These are phyloP conservation scores for Moringa oleifera DNA, from an alignment of 345 rosid genomes.

Conservation along the genomic window DNA sequence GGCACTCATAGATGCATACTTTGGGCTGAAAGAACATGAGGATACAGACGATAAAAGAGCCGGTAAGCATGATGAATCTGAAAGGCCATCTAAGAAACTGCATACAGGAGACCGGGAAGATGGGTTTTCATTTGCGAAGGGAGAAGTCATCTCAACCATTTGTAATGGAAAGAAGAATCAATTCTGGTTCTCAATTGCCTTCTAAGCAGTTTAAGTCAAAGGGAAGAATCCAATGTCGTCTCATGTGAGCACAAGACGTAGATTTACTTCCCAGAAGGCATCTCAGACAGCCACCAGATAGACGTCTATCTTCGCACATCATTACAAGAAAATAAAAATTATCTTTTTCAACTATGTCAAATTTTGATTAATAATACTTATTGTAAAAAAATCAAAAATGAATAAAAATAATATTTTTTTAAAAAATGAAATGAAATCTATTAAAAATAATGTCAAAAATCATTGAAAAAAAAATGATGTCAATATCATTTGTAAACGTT, in stretches of 20 bases:
- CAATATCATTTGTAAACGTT: too few relatives aligned
- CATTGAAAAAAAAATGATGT: too few relatives aligned
- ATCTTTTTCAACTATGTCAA: too few relatives aligned
- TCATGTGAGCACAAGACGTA: not conserved
- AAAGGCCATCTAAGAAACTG: constrained; percentile 26
- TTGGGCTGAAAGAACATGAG: constrained; percentile 37
- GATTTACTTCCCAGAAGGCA: too few relatives aligned
- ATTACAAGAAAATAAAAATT: too few relatives aligned
- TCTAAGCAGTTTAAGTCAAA: not conserved
- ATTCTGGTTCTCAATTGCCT: constrained; percentile 2
- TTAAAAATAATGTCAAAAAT: too few relatives aligned
- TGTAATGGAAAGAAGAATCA: not conserved
- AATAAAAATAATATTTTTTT: too few relatives aligned
- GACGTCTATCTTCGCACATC: not conserved
- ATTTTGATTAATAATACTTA: too few relatives aligned
- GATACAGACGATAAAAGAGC: constrained; percentile 11
- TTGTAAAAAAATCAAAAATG: too few relatives aligned
- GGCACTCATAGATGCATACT: constrained; percentile 49
- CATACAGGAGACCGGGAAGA: constrained; percentile 17
- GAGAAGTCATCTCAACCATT: constrained; percentile 8
- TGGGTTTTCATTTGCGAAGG: constrained; percentile 21
- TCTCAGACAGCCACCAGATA: not conserved
- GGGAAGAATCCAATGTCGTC: constrained; percentile 11
- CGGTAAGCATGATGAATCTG: constrained; percentile 4
- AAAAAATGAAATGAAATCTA: too few relatives aligned